Conservation (phyloP, 1,284 basidiomycete genomes). For the Vanrija humicola region DNA sequence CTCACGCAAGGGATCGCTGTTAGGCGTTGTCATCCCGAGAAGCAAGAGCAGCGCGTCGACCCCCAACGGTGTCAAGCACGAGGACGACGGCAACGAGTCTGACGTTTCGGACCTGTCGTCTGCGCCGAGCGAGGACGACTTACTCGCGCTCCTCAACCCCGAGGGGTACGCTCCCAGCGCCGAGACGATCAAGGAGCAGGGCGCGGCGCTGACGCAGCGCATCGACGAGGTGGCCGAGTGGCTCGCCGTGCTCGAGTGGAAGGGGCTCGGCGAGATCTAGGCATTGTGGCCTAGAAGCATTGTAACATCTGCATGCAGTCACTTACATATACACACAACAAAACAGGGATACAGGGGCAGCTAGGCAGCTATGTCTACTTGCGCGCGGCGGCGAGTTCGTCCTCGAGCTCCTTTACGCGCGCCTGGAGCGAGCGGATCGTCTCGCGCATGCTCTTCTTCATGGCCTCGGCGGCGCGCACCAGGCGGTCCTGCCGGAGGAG, state of each 20-base stretch:
- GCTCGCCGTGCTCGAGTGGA: constrained; percentile 38
- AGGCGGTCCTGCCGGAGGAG: constrained; percentile 38
- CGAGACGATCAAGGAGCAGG: constrained; percentile 7
- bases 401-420: constrained; percentile 21
- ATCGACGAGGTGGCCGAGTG: constrained; percentile 21
- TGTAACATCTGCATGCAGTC: too few relatives aligned
- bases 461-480: constrained; percentile 34
- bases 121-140: constrained; percentile 15
- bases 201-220: constrained; percentile 1
- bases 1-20: neutral
- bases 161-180: constrained; percentile 15
- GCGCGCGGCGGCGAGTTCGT: constrained; percentile 20
- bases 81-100: constrained; percentile 6
- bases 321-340: too few relatives aligned
- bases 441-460: constrained; percentile 38
- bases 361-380: constrained; percentile 6
- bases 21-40: neutral
- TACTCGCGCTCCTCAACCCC: constrained; percentile 21
- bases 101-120: constrained; percentile 19
- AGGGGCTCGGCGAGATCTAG: constrained; percentile 13
- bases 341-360: too few relatives aligned
- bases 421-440: constrained; percentile 34
- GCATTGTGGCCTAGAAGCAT: too few relatives aligned
- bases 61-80: neutral
- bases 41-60: neutral